phyloP scores from a whole-genome alignment of 2,329 filamentous ascomycete species.

The Coniochaeta hoffmannii region DNA sequence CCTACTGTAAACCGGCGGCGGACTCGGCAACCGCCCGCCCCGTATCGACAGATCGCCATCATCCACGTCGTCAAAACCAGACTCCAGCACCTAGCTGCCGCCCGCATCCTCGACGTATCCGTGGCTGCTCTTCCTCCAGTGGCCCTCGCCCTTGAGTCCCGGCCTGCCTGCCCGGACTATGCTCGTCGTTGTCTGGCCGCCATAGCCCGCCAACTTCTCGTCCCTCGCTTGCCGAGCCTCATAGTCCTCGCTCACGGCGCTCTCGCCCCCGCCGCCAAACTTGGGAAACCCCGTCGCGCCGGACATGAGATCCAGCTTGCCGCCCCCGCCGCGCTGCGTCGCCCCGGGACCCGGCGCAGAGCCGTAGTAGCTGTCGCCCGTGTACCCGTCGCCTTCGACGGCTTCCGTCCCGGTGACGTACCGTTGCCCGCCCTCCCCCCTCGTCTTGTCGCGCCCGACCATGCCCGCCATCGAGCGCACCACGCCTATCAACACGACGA shows the following conservation, averaged over 20 bases:
- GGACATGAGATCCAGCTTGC: no score
- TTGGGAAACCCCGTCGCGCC: conserved; percentile 9
- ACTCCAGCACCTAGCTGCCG: conserved; percentile 11
- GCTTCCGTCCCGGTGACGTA: conserved; percentile 9
- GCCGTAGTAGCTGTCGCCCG: conserved; percentile 21
- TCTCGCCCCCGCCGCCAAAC: conserved; percentile 8
- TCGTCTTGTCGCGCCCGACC: conserved; percentile 48
- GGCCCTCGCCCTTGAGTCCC: conserved; percentile 17
- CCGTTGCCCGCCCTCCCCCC: conserved; percentile 50
- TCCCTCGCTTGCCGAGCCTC: conserved; percentile 13
- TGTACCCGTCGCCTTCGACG: conserved; percentile 12
- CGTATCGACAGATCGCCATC: background rate
- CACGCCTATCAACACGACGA: conserved; percentile 70
- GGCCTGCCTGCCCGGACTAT: conserved; percentile 10
- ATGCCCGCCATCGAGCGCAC: conserved; percentile 57
- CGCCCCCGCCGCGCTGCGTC: conserved; percentile 10
- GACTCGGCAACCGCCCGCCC: background rate
- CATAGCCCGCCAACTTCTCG: conserved; percentile 16
- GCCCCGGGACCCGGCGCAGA: conserved; percentile 18
- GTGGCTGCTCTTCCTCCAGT: conserved; percentile 27
- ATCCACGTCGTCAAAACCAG: background rate
- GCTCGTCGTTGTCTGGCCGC: background rate
- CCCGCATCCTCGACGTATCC: conserved; percentile 25
- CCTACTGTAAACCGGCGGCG: background rate
- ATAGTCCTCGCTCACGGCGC: conserved; percentile 12